Evolutionary conservation across 768 basidiomycete genomes (phyloP), one percentile per base, ranked within the genome.

Genomic region (Suillus brevipes): DNA sequence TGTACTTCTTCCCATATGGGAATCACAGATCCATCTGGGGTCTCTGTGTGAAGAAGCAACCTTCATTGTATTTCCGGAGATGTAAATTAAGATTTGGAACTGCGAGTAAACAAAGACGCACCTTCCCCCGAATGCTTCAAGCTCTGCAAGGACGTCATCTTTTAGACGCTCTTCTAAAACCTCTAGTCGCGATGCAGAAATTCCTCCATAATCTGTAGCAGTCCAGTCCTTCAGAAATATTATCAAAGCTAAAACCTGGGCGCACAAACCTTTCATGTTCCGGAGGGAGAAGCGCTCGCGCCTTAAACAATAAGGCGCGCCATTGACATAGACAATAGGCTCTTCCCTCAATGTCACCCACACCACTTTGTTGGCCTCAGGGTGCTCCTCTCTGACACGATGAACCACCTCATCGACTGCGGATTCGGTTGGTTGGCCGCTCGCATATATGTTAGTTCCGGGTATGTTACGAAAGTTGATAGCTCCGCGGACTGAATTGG

Each of bases 341-440:
- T 95, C 92, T 72, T 97, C 96, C 25, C 97, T 82, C n/a, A 99
- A 78, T 18, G 94, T 94, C 60, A 99, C 86, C 97, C 97, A 99
- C 23, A 93, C 82, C 16, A 97, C 83, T 53, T 84, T 83, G 14
- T 83, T 81, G 1, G 89, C 82, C 28, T 78, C 75, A 1, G 91
- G 88, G 71, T 92, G 85, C 0, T 83, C 80, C 31, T 78, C 74
- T 64, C 85, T 87, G 63, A 97, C 84, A 25, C 85, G 80, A 6
- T 78, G 74, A 14, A 95, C 84, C 4, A 97, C 94, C 63, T 89
- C 87, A 52, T 90, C 85, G 47, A 99, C 89, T 3, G 95, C 97
- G 64, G 92, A 91, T 58, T 78, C 74, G 0, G 93, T 94, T 2
- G 97, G 97, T 74, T 99, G 97, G 0, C 95, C 95, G 36, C 97